These are phyloP conservation scores for Schizosaccharomyces versatilis DNA, from an alignment of 1,139 yeast genomes.

Conservation along the genomic window DNA sequence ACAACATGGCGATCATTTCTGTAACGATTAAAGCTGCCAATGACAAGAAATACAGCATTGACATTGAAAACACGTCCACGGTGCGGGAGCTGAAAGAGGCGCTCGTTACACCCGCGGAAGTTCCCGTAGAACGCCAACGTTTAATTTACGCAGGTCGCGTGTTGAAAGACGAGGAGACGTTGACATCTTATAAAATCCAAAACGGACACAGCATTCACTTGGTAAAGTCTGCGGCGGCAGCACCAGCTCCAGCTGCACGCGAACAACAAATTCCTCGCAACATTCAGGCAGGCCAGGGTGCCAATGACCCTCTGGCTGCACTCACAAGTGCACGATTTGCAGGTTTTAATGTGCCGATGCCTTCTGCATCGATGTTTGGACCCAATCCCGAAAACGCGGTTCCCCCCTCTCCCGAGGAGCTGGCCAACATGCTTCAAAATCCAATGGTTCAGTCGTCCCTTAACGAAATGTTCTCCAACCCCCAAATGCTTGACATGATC, in stretches of 20 bases:
- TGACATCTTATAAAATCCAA: slow-evolving; percentile 58
- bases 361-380: slow-evolving; percentile 75
- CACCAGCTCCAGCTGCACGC: slow-evolving; percentile 15
- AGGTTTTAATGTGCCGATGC: slow-evolving; percentile 58
- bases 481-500: slow-evolving; percentile 60
- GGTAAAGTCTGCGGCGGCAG: slow-evolving; percentile 39
- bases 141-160: slow-evolving; percentile 87
- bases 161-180: slow-evolving; percentile 57
- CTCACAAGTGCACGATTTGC: slow-evolving; percentile 91
- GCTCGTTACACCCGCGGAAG: slow-evolving; percentile 35
- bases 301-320: slow-evolving; percentile 76
- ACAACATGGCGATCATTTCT: slow-evolving; percentile 9
- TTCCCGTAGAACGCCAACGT: slow-evolving; percentile 60
- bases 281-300: slow-evolving; percentile 69
- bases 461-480: slow-evolving; percentile 63
- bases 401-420: slow-evolving; percentile 24
- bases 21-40: slow-evolving; percentile 29
- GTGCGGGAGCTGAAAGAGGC: slow-evolving; percentile 47
- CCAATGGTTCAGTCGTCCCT: slow-evolving; percentile 65
- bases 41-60: slow-evolving; percentile 53
- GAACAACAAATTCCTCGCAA: slow-evolving; percentile 37
- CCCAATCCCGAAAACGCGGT: slow-evolving; percentile 56
- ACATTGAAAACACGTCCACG: slow-evolving; percentile 32
- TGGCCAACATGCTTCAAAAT: slow-evolving; percentile 36
- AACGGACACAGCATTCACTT: slow-evolving; percentile 73